Evolutionary conservation across 2,329 filamentous ascomycete species (phyloP).

Genomic region (Cryoendolithus antarcticus): DNA sequence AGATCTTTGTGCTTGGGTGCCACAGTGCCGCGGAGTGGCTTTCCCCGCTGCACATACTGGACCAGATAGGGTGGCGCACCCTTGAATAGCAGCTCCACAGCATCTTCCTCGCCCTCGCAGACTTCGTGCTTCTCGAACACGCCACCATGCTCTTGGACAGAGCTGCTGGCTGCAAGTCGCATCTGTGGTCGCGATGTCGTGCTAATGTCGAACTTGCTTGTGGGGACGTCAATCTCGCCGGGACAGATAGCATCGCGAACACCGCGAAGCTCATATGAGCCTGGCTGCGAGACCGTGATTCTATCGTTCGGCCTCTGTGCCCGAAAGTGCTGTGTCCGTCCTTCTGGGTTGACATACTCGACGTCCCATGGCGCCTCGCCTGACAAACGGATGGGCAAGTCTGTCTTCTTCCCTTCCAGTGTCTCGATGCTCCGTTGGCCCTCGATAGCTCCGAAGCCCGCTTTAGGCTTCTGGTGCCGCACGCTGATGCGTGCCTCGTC

Average conservation of each 20-base stretch:
- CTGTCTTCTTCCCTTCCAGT: slow-evolving; percentile 61
- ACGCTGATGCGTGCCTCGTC: slow-evolving; percentile 78
- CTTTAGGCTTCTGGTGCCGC: slow-evolving; percentile 76
- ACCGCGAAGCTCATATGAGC: slow-evolving; percentile 67
- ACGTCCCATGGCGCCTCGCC: slow-evolving; percentile 78
- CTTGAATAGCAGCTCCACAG: slow-evolving; percentile 66
- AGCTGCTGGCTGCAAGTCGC: slow-evolving; percentile 46
- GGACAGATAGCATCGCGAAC: slow-evolving; percentile 72
- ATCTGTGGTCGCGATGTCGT: slow-evolving; percentile 77
- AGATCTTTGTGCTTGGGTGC: slow-evolving; percentile 55
- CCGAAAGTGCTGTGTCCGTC: slow-evolving; percentile 27
- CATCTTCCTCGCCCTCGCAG: slow-evolving; percentile 89
- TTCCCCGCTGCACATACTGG: slow-evolving; percentile 67
- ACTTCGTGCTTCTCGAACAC: slow-evolving; percentile 65
- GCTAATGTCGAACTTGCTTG: slow-evolving; percentile 64
- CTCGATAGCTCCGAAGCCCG: slow-evolving; percentile 73
- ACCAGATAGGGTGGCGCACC: slow-evolving; percentile 73
- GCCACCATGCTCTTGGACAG: slow-evolving; percentile 41
- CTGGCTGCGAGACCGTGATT: slow-evolving; percentile 28
- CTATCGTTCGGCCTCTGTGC: slow-evolving; percentile 23
- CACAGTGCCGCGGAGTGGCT: slow-evolving; percentile 52
- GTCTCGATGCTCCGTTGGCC: slow-evolving; percentile 62
- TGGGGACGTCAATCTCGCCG: slow-evolving; percentile 62
- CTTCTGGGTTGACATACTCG: slow-evolving; percentile 45
- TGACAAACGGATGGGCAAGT: slow-evolving; percentile 70